Conservation (phyloP, 306 rosid species). For the Abrus pulchellus region DNA sequence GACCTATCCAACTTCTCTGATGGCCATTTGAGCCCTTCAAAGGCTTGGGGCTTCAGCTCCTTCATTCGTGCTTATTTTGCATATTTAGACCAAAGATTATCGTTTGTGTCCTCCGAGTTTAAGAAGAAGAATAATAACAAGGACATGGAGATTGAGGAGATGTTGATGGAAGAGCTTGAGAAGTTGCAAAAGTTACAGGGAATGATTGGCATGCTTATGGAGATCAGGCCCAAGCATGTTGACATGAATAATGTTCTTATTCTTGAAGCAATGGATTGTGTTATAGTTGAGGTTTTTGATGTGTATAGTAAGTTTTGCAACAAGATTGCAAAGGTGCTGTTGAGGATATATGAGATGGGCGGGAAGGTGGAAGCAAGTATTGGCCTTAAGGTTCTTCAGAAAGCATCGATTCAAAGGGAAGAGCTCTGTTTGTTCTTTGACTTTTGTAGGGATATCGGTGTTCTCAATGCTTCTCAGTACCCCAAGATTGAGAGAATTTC, state of each 20-base stretch:
- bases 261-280: slow-evolving; percentile 86
- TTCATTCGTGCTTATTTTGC: slow-evolving; percentile 70
- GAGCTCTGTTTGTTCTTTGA: slow-evolving; percentile 61
- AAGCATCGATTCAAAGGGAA: slow-evolving; percentile 62
- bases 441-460: slow-evolving; percentile 70
- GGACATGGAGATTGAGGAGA: slow-evolving; percentile 43
- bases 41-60: slow-evolving; percentile 54
- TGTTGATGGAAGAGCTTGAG: slow-evolving; percentile 65
- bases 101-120: slow-evolving; percentile 45
- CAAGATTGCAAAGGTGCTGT: slow-evolving; percentile 58
- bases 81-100: slow-evolving; percentile 64
- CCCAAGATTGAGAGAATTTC: slow-evolving; percentile 70
- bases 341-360: slow-evolving; percentile 59
- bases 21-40: slow-evolving; percentile 28
- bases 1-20: slow-evolving; percentile 74
- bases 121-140: neutral
- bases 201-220: slow-evolving; percentile 65
- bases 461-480: slow-evolving; percentile 65
- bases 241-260: slow-evolving; percentile 48
- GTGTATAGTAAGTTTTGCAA: slow-evolving; percentile 68
- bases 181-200: slow-evolving; percentile 63
- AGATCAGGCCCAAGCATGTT: slow-evolving; percentile 55
- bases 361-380: slow-evolving; percentile 62
- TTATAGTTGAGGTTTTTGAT: slow-evolving; percentile 70
- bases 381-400: slow-evolving; percentile 65